Evolutionary conservation across 371 early-diverging fungal species (phyloP), one percentile per base, ranked within the genome.

Genomic region (Coemansia sp.): DNA sequence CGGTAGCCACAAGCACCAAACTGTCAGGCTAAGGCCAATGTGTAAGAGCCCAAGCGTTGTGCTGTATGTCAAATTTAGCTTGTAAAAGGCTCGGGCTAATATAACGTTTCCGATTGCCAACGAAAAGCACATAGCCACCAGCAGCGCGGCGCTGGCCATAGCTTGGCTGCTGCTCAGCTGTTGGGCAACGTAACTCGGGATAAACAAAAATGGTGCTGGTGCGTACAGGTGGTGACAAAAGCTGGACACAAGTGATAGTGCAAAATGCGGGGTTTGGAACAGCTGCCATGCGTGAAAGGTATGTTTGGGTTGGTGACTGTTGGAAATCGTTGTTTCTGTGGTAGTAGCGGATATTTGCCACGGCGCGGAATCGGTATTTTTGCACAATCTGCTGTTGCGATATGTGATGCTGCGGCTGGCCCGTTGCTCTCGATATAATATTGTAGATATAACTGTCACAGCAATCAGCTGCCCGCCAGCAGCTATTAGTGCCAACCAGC

Each of bases 1-100:
- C 1, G 55, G 40, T 16, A 55, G 14, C 55, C 55, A 55, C 9
- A 55, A 55, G 16, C 55, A 55, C 55, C 55, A 55, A 9, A 40
- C 36, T 10, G 40, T 26, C 8, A 55, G 30, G 40, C 55, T 55
- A 2, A 35, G 12, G 40, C 38, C 10, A 10, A 35, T 3, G 9
- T 40, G 40, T 26, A 55, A 11, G 1, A 55, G 12, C 30, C 38
- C 55, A 14, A 55, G 40, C 55, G 26, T 39, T 55, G 20, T 20
- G 3, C 40, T 30, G 12, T 38, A 14, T 33, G 55, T 40, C 40
- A 55, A 12, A n/a, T 30, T 9, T n/a, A 26, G 38, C 2, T 30
- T 30, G 14, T 26, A 9, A 26, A 55, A 30, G 2, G 55, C 55
- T 20, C 26, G 40, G 12, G 55, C 16, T 4, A 38, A 39, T 12